Evolutionary conservation across 108 stramenopile genomes (phyloP).

Genomic region (Skeletonema costatum): DNA sequence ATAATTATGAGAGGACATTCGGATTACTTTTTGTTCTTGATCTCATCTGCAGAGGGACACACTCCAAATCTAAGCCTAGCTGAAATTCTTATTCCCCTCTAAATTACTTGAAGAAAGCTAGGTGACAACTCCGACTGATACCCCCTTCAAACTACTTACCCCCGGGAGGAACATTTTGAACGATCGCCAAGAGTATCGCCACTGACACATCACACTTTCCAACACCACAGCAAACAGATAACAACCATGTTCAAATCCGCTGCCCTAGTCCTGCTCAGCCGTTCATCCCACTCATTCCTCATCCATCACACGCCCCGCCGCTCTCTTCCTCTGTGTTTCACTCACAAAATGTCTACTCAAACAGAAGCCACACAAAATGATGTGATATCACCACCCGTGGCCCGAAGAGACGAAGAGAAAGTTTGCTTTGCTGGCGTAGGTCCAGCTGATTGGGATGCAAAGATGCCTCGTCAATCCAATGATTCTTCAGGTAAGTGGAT

Average conservation of each 20-base stretch:
- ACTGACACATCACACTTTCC: no score
- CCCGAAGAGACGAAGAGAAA: conserved; percentile 78
- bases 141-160: no score
- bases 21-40: no score
- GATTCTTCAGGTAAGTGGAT: conserved; percentile 7
- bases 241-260: background rate
- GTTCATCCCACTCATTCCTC: background rate
- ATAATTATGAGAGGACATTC: no score
- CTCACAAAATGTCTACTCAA: conserved; percentile 1
- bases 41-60: no score
- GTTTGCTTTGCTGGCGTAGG: conserved; percentile 59
- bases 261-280: background rate
- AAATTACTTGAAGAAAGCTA: no score
- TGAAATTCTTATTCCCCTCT: no score
- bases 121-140: no score
- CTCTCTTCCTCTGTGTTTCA: background rate
- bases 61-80: no score
- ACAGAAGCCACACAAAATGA: background rate
- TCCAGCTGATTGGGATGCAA: conserved; percentile 25
- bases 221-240: no score
- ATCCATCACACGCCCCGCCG: background rate
- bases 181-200: no score
- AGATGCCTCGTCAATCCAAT: conserved; percentile 41
- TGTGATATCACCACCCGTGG: conserved; percentile 36
- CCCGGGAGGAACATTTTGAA: no score